phyloP scores from a whole-genome alignment of 352 stramenopile genomes.

The Globisporangium nodosum region DNA sequence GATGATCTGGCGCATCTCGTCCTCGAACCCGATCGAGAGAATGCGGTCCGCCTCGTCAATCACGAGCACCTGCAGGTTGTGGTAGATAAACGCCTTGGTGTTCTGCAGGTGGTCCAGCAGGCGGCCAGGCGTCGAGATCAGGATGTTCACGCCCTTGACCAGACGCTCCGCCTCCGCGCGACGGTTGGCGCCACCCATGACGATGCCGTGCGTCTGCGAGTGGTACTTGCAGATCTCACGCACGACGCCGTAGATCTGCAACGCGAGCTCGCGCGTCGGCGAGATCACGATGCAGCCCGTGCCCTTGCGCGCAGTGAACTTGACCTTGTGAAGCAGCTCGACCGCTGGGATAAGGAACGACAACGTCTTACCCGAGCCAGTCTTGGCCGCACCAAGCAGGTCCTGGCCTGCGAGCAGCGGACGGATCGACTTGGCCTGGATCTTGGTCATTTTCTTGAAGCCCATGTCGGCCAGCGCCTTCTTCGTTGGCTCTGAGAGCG shows the following conservation, averaged over 20 bases:
- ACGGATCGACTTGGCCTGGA: conserved; percentile 96
- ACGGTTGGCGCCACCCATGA: conserved; percentile 98
- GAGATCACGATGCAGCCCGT: conserved; percentile 96
- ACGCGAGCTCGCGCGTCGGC: conserved; percentile 96
- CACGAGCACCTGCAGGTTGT: conserved; percentile 95
- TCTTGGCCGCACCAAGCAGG: conserved; percentile 97
- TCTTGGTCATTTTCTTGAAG: conserved; percentile 96
- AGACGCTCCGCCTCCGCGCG: conserved; percentile 94
- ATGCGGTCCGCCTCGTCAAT: conserved; percentile 99
- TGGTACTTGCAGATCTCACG: conserved; percentile 95
- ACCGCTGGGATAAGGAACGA: conserved; percentile 98
- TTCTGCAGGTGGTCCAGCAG: conserved; percentile 98
- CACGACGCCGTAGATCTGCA: conserved; percentile 98
- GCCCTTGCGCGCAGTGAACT: conserved; percentile 94
- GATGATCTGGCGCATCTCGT: conserved; percentile 98
- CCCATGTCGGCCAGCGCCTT: conserved; percentile 86
- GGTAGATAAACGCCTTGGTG: conserved; percentile 97
- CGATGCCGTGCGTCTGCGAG: conserved; percentile 94
- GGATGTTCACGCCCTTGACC: conserved; percentile 95
- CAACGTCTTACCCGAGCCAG: conserved; percentile 97
- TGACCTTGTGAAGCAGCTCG: conserved; percentile 95
- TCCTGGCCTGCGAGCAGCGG: conserved; percentile 94
- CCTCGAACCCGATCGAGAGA: conserved; percentile 98
- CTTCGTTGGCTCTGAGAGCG: conserved; percentile 89
- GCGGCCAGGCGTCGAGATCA: conserved; percentile 97